Evolutionary conservation across 331 rosid species (phyloP).

Genomic region (Prunus yedoensis): DNA sequence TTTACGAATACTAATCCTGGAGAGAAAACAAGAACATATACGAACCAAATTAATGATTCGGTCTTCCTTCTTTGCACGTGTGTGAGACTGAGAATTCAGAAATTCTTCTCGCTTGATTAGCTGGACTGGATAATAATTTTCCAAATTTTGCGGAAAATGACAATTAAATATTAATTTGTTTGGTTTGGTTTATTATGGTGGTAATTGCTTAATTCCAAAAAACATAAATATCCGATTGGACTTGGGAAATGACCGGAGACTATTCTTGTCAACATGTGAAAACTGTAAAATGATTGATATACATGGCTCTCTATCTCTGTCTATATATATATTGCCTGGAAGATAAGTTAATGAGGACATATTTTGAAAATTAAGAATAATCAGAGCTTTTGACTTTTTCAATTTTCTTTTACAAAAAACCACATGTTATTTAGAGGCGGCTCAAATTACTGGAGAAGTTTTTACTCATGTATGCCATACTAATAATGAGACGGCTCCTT

Average conservation of each 20-base stretch:
- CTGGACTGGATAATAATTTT: no score
- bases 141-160: no score
- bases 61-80: slow-evolving; percentile 47
- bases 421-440: no score
- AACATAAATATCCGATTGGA: neutral
- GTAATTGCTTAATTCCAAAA: neutral
- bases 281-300: neutral
- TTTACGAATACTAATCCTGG: neutral
- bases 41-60: neutral
- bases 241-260: slow-evolving; percentile 8
- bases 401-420: no score
- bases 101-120: neutral
- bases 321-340: neutral
- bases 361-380: neutral
- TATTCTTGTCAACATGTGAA: neutral
- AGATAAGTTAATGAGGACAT: neutral
- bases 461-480: no score
- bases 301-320: neutral
- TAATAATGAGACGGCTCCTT: no score
- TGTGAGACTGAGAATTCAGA: slow-evolving; percentile 10
- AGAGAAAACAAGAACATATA: no score
- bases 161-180: no score
- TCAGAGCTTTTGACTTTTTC: no score
- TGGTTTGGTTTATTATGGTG: neutral
- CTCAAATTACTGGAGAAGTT: no score